A percentile compares a stretch with the other conserved stretches of the same genome.
Conservation (phyloP, 2,329 filamentous ascomycete species). For the Xylariaceae sp. region DNA sequence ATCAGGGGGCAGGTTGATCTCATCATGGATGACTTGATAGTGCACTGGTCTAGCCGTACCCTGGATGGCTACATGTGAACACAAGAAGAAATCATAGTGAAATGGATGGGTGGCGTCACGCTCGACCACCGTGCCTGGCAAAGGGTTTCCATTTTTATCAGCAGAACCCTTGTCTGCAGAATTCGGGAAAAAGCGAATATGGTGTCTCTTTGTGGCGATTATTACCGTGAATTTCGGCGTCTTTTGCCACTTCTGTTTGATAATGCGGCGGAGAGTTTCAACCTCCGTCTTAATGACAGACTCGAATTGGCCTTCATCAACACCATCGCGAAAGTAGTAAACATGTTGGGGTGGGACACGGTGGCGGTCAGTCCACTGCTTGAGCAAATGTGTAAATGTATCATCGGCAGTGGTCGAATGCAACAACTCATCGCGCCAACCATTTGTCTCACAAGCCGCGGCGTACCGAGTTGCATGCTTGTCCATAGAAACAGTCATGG, state of each 20-base stretch:
- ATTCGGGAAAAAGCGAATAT: slow-evolving; percentile 85
- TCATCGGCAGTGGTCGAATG: slow-evolving; percentile 57
- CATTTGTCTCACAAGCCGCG: slow-evolving; percentile 77
- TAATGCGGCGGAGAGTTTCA: slow-evolving; percentile 57
- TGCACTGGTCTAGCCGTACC: slow-evolving; percentile 89
- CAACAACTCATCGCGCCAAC: slow-evolving; percentile 75
- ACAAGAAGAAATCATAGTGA: slow-evolving; percentile 78
- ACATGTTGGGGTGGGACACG: slow-evolving; percentile 63
- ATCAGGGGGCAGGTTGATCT: slow-evolving; percentile 61
- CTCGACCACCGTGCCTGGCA: slow-evolving; percentile 85
- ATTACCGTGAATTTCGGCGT: slow-evolving; percentile 73
- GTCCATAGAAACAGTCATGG: slow-evolving; percentile 79
- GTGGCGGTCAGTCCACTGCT: slow-evolving; percentile 57
- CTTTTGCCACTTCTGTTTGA: slow-evolving; percentile 37
- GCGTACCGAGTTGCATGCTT: slow-evolving; percentile 66
- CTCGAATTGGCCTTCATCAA: slow-evolving; percentile 78
- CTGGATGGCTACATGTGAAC: slow-evolving; percentile 70
- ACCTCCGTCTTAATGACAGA: slow-evolving; percentile 79
- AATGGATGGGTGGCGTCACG: slow-evolving; percentile 84
- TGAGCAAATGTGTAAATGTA: slow-evolving; percentile 60
- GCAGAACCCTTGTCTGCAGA: slow-evolving; percentile 40
- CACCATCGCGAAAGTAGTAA: slow-evolving; percentile 90
- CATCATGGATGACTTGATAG: slow-evolving; percentile 84
- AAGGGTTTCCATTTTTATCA: slow-evolving; percentile 74
- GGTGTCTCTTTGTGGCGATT: slow-evolving; percentile 88